Percentiles rank a stretch among this genome's conserved stretches.
Evolutionary conservation across 2,329 filamentous ascomycete species (phyloP).

Genomic region (Fusarium virguliforme): DNA sequence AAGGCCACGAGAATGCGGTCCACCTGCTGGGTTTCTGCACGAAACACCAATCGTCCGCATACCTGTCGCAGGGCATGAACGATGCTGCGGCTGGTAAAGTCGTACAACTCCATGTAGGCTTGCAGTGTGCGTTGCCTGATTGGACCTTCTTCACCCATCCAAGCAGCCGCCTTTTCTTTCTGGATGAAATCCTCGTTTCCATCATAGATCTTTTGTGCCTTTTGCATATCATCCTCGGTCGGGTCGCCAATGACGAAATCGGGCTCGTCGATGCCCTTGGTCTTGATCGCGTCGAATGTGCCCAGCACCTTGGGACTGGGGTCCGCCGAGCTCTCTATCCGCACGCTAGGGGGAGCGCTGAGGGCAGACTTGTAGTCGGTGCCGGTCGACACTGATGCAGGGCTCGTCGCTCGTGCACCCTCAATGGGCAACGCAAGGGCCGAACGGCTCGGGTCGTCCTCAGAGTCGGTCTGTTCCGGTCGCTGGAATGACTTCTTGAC

Average conservation of each 20-base stretch:
- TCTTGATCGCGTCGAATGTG: conserved; percentile 54
- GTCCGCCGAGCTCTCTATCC: conserved; percentile 60
- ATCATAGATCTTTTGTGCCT: conserved; percentile 87
- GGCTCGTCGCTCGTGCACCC: conserved; percentile 56
- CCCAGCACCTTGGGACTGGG: conserved; percentile 57
- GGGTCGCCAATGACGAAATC: conserved; percentile 72
- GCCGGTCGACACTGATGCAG: conserved; percentile 57
- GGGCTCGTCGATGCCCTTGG: conserved; percentile 70
- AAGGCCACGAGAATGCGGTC: conserved; percentile 94
- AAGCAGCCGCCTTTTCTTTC: conserved; percentile 86
- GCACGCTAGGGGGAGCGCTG: conserved; percentile 63
- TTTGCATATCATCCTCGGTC: conserved; percentile 79
- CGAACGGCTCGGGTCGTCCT: conserved; percentile 55
- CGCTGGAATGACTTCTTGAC: conserved; percentile 48
- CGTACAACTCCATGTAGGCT: conserved; percentile 94
- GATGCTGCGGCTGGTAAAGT: conserved; percentile 87
- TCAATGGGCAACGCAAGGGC: conserved; percentile 63
- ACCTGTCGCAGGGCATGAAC: conserved; percentile 83
- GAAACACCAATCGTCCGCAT: conserved; percentile 85
- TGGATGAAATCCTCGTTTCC: conserved; percentile 86
- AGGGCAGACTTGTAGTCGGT: conserved; percentile 61
- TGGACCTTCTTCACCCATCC: conserved; percentile 84
- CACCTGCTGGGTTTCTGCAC: conserved; percentile 96
- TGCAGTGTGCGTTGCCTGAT: conserved; percentile 71
- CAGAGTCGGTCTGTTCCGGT: conserved; percentile 52